Conservation (phyloP, 2,329 filamentous ascomycete species). For the Calycina marina region DNA sequence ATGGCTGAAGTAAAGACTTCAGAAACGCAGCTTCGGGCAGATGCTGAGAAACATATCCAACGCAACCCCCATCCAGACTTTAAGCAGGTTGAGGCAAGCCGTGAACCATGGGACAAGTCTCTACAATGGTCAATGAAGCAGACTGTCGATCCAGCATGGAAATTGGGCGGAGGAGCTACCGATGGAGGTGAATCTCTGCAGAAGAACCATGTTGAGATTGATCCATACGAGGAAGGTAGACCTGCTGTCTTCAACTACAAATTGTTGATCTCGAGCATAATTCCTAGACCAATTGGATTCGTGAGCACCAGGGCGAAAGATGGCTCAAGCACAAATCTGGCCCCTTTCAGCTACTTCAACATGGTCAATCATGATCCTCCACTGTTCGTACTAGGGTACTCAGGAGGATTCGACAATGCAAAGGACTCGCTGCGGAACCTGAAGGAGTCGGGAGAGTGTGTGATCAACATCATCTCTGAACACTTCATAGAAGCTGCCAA, state of each 20-base stretch:
- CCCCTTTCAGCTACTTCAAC: slow-evolving; percentile 79
- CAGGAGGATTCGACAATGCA: slow-evolving; percentile 30
- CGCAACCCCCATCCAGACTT: slow-evolving; percentile 64
- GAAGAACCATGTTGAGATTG: slow-evolving; percentile 55
- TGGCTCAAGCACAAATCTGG: slow-evolving; percentile 57
- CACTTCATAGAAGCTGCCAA: slow-evolving; percentile 81
- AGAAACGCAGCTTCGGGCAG: too few relatives aligned
- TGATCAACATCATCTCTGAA: slow-evolving; percentile 79
- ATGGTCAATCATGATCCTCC: slow-evolving; percentile 77
- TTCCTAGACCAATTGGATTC: slow-evolving; percentile 68
- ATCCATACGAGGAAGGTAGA: slow-evolving; percentile 62
- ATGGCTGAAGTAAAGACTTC: too few relatives aligned
- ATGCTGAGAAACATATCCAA: slow-evolving; percentile 25
- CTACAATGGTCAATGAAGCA: slow-evolving; percentile 41
- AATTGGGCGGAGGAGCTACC: slow-evolving; percentile 51
- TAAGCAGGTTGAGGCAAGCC: slow-evolving; percentile 52
- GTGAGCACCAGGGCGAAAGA: slow-evolving; percentile 41
- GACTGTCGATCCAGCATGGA: slow-evolving; percentile 51
- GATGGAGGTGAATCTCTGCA: slow-evolving; percentile 30
- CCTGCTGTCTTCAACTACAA: slow-evolving; percentile 71
- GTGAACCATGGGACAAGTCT: slow-evolving; percentile 41
- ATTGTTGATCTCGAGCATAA: slow-evolving; percentile 68
- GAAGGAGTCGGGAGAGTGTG: slow-evolving; percentile 55
- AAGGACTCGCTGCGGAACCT: slow-evolving; percentile 76
- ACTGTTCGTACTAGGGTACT: slow-evolving; percentile 52